Conservation (phyloP, 2,329 filamentous ascomycete species). For the Cladorrhinum sp. region DNA sequence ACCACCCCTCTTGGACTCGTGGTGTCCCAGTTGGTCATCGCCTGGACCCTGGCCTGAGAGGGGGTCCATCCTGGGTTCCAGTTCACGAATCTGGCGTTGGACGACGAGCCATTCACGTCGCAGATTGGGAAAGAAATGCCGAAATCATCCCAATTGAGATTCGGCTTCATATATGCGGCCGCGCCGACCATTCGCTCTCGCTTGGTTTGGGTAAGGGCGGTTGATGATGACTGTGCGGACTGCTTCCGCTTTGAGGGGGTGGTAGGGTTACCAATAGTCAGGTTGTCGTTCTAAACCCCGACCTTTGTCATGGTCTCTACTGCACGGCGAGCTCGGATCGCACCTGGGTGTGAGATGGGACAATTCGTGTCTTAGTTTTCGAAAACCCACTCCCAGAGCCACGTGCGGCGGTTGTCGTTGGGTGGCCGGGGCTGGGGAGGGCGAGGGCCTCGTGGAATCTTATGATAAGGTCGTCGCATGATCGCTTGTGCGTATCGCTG, state of each 20-base stretch:
- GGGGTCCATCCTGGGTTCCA: slow-evolving; percentile 1
- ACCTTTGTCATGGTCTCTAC: slow-evolving; percentile 3
- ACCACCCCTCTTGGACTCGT: background rate
- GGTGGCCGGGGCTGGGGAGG: no score
- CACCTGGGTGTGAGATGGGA: slow-evolving; percentile 1
- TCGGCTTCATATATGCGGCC: slow-evolving; percentile 2
- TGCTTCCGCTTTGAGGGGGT: background rate
- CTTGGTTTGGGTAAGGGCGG: background rate
- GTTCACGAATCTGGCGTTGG: background rate
- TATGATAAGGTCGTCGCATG: no score
- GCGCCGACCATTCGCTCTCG: slow-evolving; percentile 1
- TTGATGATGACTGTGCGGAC: background rate
- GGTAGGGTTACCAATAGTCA: background rate
- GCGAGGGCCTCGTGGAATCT: no score
- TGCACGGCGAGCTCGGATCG: background rate
- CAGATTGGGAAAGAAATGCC: background rate
- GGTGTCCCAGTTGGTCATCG: background rate
- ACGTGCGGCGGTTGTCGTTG: no score
- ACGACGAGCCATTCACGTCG: background rate
- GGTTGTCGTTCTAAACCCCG: background rate
- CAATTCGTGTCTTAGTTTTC: background rate
- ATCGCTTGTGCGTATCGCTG: no score
- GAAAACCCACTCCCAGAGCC: slow-evolving; percentile 4
- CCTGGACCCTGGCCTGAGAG: background rate
- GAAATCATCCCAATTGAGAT: slow-evolving; percentile 5